Evolutionary conservation across 768 basidiomycete genomes (phyloP).

Genomic region (Lactifluus volemus): DNA sequence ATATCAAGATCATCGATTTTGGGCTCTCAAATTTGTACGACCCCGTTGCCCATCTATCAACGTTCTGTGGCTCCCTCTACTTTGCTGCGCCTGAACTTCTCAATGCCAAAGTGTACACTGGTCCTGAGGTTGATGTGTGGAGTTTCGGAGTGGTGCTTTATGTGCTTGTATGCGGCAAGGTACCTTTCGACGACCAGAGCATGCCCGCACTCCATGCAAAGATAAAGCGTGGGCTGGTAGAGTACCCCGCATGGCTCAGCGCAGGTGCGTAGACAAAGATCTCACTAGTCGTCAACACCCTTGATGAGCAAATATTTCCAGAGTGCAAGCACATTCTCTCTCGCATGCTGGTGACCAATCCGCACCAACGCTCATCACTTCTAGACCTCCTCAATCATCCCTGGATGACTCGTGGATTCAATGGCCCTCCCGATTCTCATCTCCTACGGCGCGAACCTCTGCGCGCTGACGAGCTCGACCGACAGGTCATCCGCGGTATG

Average conservation of each 20-base stretch:
- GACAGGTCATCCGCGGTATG: conserved; percentile 82
- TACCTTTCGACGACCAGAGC: conserved; percentile 97
- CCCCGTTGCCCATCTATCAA: conserved; percentile 71
- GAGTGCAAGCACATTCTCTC: conserved; percentile 93
- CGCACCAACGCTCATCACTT: conserved; percentile 72
- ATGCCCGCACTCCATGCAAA: conserved; percentile 99
- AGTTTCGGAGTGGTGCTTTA: conserved; percentile 98
- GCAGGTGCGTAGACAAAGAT: conserved; percentile 48
- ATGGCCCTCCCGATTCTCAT: conserved; percentile 72
- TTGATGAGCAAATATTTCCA: conserved; percentile 24
- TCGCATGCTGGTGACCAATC: conserved; percentile 94
- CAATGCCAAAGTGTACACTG: conserved; percentile 93
- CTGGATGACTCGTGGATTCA: conserved; percentile 88
- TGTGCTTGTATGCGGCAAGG: conserved; percentile 96
- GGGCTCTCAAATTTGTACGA: conserved; percentile 95
- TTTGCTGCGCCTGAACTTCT: conserved; percentile 97
- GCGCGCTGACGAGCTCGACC: conserved; percentile 81
- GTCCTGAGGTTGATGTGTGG: conserved; percentile 98
- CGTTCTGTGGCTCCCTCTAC: conserved; percentile 96
- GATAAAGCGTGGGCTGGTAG: conserved; percentile 94
- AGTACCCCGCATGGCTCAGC: conserved; percentile 96
- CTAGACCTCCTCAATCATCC: conserved; percentile 81
- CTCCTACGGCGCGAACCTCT: conserved; percentile 86
- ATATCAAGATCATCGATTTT: conserved; percentile 99
- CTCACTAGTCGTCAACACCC: neutral